These are phyloP conservation scores for Spathaspora girioi DNA, from an alignment of 805 yeast species.

Conservation along the genomic window DNA sequence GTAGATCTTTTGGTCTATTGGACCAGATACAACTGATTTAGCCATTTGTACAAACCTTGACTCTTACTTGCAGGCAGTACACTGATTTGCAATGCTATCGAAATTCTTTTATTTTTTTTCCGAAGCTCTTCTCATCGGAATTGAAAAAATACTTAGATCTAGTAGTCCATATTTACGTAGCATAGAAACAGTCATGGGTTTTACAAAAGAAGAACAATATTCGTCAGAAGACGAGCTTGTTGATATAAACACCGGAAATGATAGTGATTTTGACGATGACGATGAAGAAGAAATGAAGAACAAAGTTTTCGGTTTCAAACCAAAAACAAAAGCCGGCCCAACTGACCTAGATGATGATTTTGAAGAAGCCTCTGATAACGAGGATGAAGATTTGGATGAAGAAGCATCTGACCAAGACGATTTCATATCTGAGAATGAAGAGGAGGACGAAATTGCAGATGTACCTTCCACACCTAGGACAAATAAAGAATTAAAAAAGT, in stretches of 20 bases:
- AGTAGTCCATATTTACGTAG: not conserved
- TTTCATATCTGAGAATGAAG: constrained; percentile 15
- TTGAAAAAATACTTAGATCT: not conserved
- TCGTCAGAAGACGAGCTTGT: not conserved
- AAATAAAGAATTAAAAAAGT: constrained; percentile 45
- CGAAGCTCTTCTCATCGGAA: not conserved
- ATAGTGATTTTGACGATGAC: constrained; percentile 8
- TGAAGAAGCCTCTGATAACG: constrained; percentile 6
- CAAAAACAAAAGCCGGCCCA: constrained; percentile 1
- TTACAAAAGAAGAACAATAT: not conserved
- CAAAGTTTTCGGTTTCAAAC: constrained; percentile 4
- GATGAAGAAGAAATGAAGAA: constrained; percentile 11
- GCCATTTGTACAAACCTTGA: too few species aligned
- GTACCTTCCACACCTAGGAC: constrained; percentile 9
- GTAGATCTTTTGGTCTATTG: constrained; percentile 42
- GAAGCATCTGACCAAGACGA: constrained; percentile 1
- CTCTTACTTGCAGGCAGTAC: too few species aligned
- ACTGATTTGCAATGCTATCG: too few species aligned
- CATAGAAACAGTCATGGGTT: not conserved
- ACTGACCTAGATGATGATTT: constrained; percentile 8
- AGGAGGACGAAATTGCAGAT: constrained; percentile 10
- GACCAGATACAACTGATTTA: not conserved
- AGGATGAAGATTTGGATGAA: constrained; percentile 10
- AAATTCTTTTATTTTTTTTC: too few species aligned
- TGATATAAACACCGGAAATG: constrained; percentile 1